Evolutionary conservation across 176 grass and related monocot species (phyloP).

Genomic region (Oryza brachyantha): DNA sequence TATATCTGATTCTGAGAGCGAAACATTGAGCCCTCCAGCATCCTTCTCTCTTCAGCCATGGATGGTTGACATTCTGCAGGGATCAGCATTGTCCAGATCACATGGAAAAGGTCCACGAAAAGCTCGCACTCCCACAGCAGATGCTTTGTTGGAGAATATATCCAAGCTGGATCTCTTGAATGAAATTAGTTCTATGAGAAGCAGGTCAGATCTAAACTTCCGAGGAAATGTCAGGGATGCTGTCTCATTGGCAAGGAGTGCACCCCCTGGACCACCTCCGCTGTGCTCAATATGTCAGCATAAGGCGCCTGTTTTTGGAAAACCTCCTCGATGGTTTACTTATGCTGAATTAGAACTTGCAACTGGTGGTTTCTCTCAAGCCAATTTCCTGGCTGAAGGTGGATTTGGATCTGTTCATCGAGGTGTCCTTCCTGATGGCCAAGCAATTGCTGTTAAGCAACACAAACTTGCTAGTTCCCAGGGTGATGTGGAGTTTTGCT

Average conservation of each 20-base stretch:
- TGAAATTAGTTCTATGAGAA: conserved; percentile 65
- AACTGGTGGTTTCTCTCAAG: conserved; percentile 87
- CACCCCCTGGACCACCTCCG: conserved; percentile 87
- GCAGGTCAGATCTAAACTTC: conserved; percentile 76
- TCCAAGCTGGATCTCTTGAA: conserved; percentile 65
- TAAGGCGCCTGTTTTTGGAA: conserved; percentile 93
- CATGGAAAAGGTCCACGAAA: conserved; percentile 43
- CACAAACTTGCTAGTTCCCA: conserved; percentile 97
- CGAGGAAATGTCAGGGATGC: conserved; percentile 90
- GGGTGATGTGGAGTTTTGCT: conserved; percentile 96
- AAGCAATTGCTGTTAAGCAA: conserved; percentile 96
- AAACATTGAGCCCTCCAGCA: conserved; percentile 56
- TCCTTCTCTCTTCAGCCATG: conserved; percentile 74
- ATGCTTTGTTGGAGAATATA: conserved; percentile 70
- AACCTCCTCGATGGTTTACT: conserved; percentile 94
- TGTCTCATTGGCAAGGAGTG: conserved; percentile 69
- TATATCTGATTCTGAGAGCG: conserved; percentile 86
- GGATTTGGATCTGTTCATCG: conserved; percentile 99
- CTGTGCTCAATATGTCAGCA: conserved; percentile 98
- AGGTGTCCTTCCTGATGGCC: conserved; percentile 88
- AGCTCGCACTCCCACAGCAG: conserved; percentile 53
- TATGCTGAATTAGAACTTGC: conserved; percentile 94
- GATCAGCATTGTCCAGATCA: conserved; percentile 42
- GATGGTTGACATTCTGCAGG: conserved; percentile 69
- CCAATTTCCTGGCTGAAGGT: conserved; percentile 97